Base-by-base conservation (phyloP, 2,329 filamentous ascomycete species). In the Metarhizium guizhouense region DNA sequence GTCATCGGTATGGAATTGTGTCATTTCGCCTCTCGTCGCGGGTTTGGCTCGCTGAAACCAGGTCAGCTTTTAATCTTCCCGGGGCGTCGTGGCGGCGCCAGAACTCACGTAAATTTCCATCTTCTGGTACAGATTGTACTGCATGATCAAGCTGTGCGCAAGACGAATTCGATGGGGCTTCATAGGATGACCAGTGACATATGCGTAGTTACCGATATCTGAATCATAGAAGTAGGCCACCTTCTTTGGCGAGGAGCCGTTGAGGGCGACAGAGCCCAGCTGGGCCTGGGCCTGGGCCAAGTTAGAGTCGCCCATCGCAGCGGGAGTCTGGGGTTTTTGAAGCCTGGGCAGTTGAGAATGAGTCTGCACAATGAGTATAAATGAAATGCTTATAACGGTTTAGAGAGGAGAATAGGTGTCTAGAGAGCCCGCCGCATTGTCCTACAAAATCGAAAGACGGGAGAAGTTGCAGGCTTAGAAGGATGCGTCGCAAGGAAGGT, bases 141-240 rank as follows among this genome's bases (percentile, higher is more conserved):
- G 91, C 79, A 97, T 88, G 55, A 99, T 91, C 63, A 99, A 81
- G 66, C 95, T 94, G 72, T 99, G 96, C 52, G 94, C 95, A 62
- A 99, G 76, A 20, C 92, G 90, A 65, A 99, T 86, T 25, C 94
- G 87, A 82, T 96, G 96, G 60, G 94, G 94, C 73, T 99, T 99
- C 94, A 99, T 99, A 47, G 94, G 94, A 76, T 99, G 94, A 20
- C 90, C 91, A 59, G 90, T 91, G 56, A 95, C 90, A 68, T 97
- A 97, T 69, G 93, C 92, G 77, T 96, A 97, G 73, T 97, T 97
- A 61, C 93, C 93, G 68, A 97, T 94, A 74, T 97, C 93, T 3
- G 90, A 95, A 69, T 97, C 93, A 80, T 97, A 97, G 73, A 97
- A 97, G 75, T 97, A 97, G 55, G 93, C 93, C 57, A 97, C 90